Conservation (phyloP, 139 green algal genomes). For the Eudorina sp. region DNA sequence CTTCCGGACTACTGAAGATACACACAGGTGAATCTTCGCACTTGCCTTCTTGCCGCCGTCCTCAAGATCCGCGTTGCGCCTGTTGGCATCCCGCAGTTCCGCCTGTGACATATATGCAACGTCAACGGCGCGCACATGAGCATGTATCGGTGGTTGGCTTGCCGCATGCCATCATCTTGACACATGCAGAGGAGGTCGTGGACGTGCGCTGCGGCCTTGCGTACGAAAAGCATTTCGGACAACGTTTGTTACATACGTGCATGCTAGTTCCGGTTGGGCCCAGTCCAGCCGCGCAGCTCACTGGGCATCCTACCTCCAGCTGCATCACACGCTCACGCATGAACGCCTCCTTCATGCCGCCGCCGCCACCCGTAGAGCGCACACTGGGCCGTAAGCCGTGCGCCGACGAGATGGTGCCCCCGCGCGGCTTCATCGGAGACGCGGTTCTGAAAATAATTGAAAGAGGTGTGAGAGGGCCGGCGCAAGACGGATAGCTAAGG, state of each 20-base stretch:
- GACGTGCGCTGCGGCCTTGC: no score
- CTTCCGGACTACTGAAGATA: no score
- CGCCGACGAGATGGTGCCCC: neutral
- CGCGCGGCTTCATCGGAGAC: conserved; percentile 1
- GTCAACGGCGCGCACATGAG: no score
- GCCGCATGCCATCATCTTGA: no score
- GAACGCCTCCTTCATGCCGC: conserved; percentile 61
- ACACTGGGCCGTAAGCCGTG: neutral
- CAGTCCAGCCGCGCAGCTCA: conserved; percentile 52
- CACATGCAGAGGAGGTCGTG: no score
- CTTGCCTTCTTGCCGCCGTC: conserved; percentile 44
- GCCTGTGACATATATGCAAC: conserved; percentile 2
- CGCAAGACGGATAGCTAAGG: no score
- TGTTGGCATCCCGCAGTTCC: conserved; percentile 29
- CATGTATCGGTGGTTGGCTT: no score
- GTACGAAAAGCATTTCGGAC: no score
- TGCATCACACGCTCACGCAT: conserved; percentile 56
- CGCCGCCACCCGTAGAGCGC: neutral
- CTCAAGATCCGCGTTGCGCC: conserved; percentile 54
- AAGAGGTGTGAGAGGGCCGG: no score
- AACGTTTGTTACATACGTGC: no score
- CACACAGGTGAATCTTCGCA: no score
- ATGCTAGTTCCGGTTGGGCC: no score
- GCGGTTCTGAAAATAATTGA: conserved; percentile 1
- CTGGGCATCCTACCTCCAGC: conserved; percentile 50